phyloP scores from a whole-genome alignment of 1,139 yeast species.

The Protomyces lactucae-debilis region DNA sequence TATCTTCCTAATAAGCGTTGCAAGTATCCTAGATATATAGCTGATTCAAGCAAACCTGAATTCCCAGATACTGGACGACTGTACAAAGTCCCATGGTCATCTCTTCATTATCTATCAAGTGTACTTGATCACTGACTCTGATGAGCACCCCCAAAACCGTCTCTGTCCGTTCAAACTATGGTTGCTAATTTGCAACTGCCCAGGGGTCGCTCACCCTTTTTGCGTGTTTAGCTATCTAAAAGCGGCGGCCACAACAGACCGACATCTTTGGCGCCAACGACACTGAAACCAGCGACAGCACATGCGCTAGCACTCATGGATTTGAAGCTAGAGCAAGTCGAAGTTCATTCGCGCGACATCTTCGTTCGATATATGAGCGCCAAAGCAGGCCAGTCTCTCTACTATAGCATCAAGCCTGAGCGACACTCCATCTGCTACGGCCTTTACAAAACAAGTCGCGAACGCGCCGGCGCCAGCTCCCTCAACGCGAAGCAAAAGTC shows the following conservation, averaged over 20 bases:
- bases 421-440: constrained; percentile 57
- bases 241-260: not conserved
- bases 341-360: constrained; percentile 81
- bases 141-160: no score
- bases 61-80: no score
- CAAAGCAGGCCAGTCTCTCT: constrained; percentile 58
- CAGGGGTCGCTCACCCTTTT: not conserved
- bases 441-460: constrained; percentile 12
- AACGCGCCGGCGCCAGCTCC: not conserved
- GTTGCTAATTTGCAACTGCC: no score
- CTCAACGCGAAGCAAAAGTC: not conserved
- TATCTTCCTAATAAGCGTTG: no score
- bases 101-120: no score
- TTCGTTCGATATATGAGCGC: constrained; percentile 85
- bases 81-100: no score
- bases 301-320: not conserved
- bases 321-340: constrained; percentile 58
- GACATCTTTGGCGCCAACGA: not conserved
- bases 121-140: no score
- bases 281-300: not conserved
- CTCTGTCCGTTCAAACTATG: no score
- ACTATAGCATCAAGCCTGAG: constrained; percentile 78
- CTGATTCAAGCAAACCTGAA: no score
- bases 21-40: no score
- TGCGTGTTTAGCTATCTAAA: not conserved